Evolutionary conservation across 352 stramenopile genomes (phyloP).

Genomic region (Globisporangium echinulatum): DNA sequence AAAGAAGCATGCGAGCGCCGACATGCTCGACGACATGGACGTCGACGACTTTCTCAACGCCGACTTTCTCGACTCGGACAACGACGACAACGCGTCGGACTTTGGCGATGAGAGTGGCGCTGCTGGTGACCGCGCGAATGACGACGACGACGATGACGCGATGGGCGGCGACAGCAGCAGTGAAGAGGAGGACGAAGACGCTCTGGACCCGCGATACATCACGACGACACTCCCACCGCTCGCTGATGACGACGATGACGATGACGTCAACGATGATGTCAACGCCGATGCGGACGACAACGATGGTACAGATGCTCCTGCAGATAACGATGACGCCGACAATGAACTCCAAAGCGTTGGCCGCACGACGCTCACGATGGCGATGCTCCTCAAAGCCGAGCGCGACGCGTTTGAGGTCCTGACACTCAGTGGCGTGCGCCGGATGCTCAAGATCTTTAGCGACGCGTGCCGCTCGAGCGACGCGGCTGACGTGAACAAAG

Average conservation of each 20-base stretch:
- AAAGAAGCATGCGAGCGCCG: constrained; percentile 38
- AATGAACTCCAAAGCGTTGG: constrained; percentile 24
- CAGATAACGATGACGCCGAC: constrained; percentile 15
- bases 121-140: constrained; percentile 5
- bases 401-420: constrained; percentile 87
- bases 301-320: constrained; percentile 16
- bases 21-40: constrained; percentile 87
- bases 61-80: constrained; percentile 73
- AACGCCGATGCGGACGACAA: constrained; percentile 22
- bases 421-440: constrained; percentile 83
- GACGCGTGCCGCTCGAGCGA: constrained; percentile 92
- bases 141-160: constrained; percentile 36
- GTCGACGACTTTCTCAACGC: constrained; percentile 83
- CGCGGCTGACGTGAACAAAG: constrained; percentile 57
- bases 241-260: constrained; percentile 6
- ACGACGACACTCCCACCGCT: constrained; percentile 29
- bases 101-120: constrained; percentile 16
- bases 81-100: constrained; percentile 16
- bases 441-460: constrained; percentile 92
- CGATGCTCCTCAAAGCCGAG: constrained; percentile 71
- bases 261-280: constrained; percentile 22
- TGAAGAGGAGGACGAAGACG: constrained; percentile 80
- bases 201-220: constrained; percentile 76
- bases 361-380: constrained; percentile 71
- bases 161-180: constrained; percentile 51